phyloP scores from a whole-genome alignment of 1,284 basidiomycete species.

The Sutorius eximius region DNA sequence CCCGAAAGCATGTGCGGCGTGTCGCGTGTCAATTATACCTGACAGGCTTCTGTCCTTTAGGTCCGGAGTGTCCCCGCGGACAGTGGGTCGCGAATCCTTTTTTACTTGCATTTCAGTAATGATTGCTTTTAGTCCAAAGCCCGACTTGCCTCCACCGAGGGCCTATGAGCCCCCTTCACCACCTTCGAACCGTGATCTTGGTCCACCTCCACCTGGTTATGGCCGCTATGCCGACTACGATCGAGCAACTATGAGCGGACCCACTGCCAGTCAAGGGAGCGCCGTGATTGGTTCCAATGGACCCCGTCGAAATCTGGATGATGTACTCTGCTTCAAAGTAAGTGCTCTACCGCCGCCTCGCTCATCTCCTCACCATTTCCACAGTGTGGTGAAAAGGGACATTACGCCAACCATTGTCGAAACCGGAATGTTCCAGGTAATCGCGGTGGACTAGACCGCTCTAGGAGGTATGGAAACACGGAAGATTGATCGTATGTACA shows the following conservation, averaged over 20 bases:
- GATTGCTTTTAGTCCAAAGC: constrained; percentile 60
- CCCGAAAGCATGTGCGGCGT: constrained; percentile 89
- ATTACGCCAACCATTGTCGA: constrained; percentile 93
- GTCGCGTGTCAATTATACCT: constrained; percentile 91
- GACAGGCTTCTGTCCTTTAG: constrained; percentile 94
- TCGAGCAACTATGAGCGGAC: constrained; percentile 42
- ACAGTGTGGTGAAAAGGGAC: constrained; percentile 86
- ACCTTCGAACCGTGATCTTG: constrained; percentile 75
- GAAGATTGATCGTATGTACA: constrained; percentile 30
- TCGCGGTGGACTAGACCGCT: constrained; percentile 65
- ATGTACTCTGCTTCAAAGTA: constrained; percentile 90
- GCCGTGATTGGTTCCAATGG: constrained; percentile 29
- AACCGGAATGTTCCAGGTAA: constrained; percentile 84
- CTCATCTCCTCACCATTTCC: constrained; percentile 12
- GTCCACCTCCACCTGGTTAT: constrained; percentile 90
- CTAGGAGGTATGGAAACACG: constrained; percentile 35
- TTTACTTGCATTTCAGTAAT: constrained; percentile 24
- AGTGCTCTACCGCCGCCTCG: constrained; percentile 7
- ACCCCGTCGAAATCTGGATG: constrained; percentile 76
- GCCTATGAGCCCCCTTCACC: constrained; percentile 80
- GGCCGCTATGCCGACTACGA: constrained; percentile 84
- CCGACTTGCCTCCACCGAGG: constrained; percentile 65
- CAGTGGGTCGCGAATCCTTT: constrained; percentile 64
- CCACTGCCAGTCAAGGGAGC: constrained; percentile 18
- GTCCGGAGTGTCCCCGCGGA: constrained; percentile 85